These are phyloP conservation scores for Ascochyta clinopodiicola DNA, from an alignment of 2,329 filamentous ascomycete species.

Conservation along the genomic window DNA sequence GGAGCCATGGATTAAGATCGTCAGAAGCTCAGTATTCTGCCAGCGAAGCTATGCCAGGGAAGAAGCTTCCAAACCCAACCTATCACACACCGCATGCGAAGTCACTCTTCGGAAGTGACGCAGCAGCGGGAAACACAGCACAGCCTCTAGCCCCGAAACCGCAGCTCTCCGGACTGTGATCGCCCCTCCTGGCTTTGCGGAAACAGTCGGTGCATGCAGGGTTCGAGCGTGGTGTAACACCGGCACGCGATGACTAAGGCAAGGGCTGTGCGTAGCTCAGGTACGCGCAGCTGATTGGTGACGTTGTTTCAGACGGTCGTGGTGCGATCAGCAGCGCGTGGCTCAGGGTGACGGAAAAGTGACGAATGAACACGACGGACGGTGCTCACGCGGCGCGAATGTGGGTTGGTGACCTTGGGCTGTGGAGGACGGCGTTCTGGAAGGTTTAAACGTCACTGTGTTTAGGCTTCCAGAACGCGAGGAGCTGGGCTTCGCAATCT, in stretches of 20 bases:
- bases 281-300: constrained; percentile 43
- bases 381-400: constrained; percentile 10
- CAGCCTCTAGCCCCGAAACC: constrained; percentile 5
- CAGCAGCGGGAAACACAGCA: constrained; percentile 19
- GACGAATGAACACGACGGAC: neutral
- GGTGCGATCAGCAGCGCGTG: constrained; percentile 31
- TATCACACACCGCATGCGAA: constrained; percentile 18
- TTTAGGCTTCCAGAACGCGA: constrained; percentile 6
- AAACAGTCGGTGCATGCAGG: constrained; percentile 22
- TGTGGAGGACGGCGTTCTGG: constrained; percentile 5
- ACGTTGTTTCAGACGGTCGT: constrained; percentile 33
- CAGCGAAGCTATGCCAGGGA: constrained; percentile 28
- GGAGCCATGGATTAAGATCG: constrained; percentile 7
- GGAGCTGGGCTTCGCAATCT: neutral
- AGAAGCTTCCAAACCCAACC: constrained; percentile 22
- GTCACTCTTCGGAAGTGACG: constrained; percentile 33
- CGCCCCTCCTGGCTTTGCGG: neutral
- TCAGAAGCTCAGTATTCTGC: constrained; percentile 12
- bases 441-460: neutral
- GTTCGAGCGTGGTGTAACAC: constrained; percentile 16
- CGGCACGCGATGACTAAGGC: constrained; percentile 14
- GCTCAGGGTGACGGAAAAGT: constrained; percentile 14
- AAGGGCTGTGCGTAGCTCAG: constrained; percentile 27
- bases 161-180: constrained; percentile 4
- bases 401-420: constrained; percentile 6